Percentiles rank a stretch among this genome's conserved stretches.
Conservation (phyloP, 2,329 filamentous ascomycete genomes). For the Graphiopsis chlorocephala region DNA sequence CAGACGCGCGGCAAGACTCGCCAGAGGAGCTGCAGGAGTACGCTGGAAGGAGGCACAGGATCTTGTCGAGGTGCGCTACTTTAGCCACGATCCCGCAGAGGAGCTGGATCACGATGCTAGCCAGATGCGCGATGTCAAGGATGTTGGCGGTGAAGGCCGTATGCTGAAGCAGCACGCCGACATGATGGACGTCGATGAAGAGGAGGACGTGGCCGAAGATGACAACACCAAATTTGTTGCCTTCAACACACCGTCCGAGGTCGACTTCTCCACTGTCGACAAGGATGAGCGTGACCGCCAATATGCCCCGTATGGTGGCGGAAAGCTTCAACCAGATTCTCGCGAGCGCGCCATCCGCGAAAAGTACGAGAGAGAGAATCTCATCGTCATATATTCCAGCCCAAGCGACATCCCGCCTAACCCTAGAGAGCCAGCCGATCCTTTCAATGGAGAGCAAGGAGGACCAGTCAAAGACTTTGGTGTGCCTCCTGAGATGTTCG, state of each 20-base stretch:
- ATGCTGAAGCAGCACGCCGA: conserved; percentile 62
- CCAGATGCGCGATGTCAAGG: conserved; percentile 68
- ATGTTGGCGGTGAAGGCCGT: conserved; percentile 63
- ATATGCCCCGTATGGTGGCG: conserved; percentile 47
- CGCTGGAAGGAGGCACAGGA: conserved; percentile 66
- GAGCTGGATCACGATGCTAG: conserved; percentile 65
- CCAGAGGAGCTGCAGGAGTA: conserved; percentile 67
- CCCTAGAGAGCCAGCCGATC: conserved; percentile 45
- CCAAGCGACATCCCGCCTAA: conserved; percentile 46
- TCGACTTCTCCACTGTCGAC: conserved; percentile 45
- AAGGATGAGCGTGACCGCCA: conserved; percentile 43
- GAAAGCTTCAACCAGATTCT: conserved; percentile 38
- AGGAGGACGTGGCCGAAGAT: conserved; percentile 54
- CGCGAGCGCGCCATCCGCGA: conserved; percentile 45
- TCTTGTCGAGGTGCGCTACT: conserved; percentile 65
- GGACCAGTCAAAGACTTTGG: conserved; percentile 39
- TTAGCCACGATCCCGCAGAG: conserved; percentile 70
- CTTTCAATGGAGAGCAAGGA: conserved; percentile 31
- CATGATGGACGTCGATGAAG: conserved; percentile 63
- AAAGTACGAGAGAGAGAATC: conserved; percentile 44
- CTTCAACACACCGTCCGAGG: conserved; percentile 39
- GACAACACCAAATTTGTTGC: conserved; percentile 51
- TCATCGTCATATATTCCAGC: conserved; percentile 48
- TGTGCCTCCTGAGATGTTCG: conserved; percentile 30
- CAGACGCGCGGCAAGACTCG: conserved; percentile 69